phyloP scores from a whole-genome alignment of 2,329 filamentous ascomycete genomes.

The Talaromyces verruculosus region DNA sequence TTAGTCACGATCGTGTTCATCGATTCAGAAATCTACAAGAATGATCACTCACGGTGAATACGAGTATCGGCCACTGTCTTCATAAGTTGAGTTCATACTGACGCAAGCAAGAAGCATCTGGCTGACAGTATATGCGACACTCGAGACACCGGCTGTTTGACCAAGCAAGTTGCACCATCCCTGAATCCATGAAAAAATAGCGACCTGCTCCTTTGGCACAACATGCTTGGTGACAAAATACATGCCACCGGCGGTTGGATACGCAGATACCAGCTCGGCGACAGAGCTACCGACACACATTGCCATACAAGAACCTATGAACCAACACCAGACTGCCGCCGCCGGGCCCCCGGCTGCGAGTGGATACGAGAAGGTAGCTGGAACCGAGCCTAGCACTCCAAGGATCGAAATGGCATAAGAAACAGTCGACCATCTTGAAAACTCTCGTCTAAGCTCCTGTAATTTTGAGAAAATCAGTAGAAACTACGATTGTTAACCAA shows the following conservation, averaged over 20 bases:
- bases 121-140: slow-evolving; percentile 62
- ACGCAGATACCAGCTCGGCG: slow-evolving; percentile 65
- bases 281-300: slow-evolving; percentile 65
- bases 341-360: slow-evolving; percentile 61
- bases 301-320: slow-evolving; percentile 63
- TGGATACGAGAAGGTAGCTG: slow-evolving; percentile 61
- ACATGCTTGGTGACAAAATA: slow-evolving; percentile 68
- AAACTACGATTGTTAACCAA: background rate
- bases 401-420: slow-evolving; percentile 67
- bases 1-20: background rate
- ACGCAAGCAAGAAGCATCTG: slow-evolving; percentile 64
- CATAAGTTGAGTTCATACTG: slow-evolving; percentile 60
- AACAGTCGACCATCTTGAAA: slow-evolving; percentile 66
- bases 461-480: background rate
- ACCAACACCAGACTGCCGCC: slow-evolving; percentile 66
- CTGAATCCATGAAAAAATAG: slow-evolving; percentile 64
- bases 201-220: slow-evolving; percentile 60
- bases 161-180: slow-evolving; percentile 68
- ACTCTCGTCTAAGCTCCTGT: slow-evolving; percentile 63
- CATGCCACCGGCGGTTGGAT: slow-evolving; percentile 67
- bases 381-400: slow-evolving; percentile 64
- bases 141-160: slow-evolving; percentile 63
- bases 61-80: slow-evolving; percentile 49
- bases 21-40: slow-evolving; percentile 19
- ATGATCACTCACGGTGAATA: slow-evolving; percentile 56